A percentile compares a stretch with the other conserved stretches of the same genome.
Evolutionary conservation across 2,329 filamentous ascomycete species (phyloP).

Genomic region (Alternaria brassicicola): DNA sequence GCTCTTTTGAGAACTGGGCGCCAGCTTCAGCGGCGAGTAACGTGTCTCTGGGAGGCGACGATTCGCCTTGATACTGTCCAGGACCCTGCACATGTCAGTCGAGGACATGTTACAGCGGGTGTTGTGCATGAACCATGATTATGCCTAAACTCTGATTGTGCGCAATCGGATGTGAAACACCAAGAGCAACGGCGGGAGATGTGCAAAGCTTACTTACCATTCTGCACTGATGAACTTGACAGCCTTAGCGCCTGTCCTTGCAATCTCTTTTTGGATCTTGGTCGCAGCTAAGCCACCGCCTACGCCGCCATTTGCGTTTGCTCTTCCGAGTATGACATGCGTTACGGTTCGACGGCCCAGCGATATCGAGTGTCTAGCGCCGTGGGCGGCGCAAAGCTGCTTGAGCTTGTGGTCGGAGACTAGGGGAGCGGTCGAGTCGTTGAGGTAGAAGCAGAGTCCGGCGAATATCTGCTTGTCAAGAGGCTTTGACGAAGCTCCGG

Average conservation of each 20-base stretch:
- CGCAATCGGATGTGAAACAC: background rate
- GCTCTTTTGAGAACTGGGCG: slow-evolving; percentile 34
- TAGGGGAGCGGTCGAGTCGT: slow-evolving; percentile 80
- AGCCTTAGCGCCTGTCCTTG: slow-evolving; percentile 67
- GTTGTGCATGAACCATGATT: slow-evolving; percentile 1
- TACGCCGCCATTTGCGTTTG: slow-evolving; percentile 54
- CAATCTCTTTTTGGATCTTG: slow-evolving; percentile 84
- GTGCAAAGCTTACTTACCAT: slow-evolving; percentile 60
- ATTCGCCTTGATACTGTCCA: slow-evolving; percentile 81
- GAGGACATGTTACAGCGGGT: background rate
- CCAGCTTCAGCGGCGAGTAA: slow-evolving; percentile 59
- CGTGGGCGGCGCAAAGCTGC: slow-evolving; percentile 74
- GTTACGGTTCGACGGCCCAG: slow-evolving; percentile 78
- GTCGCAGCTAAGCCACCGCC: slow-evolving; percentile 77
- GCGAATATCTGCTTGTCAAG: slow-evolving; percentile 64
- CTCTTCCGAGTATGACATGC: slow-evolving; percentile 76
- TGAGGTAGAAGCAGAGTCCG: slow-evolving; percentile 79
- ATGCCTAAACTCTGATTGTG: background rate
- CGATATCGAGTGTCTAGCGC: slow-evolving; percentile 71
- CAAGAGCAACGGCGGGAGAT: background rate
- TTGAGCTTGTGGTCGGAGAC: slow-evolving; percentile 89
- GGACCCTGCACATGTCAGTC: slow-evolving; percentile 61
- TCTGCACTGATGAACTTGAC: slow-evolving; percentile 82
- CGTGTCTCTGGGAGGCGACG: slow-evolving; percentile 75
- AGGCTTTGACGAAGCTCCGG: slow-evolving; percentile 5